phyloP scores from a whole-genome alignment of 169 alveolate genomes.

The Plasmodium knowlesi region DNA sequence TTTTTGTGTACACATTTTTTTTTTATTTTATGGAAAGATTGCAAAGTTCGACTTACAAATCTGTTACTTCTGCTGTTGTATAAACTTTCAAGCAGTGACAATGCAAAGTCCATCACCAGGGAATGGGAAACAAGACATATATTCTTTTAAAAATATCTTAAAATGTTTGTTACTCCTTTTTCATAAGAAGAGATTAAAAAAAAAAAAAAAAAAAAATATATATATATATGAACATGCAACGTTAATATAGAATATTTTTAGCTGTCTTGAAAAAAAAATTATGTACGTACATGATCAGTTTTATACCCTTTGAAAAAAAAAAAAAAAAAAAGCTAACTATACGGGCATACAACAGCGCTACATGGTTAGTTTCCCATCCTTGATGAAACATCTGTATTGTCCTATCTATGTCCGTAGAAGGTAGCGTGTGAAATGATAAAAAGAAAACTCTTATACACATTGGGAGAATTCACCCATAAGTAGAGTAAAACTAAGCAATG shows the following conservation, averaged over 20 bases:
- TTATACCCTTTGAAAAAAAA: background rate
- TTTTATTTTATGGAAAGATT: background rate
- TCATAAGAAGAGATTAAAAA: constrained; percentile 3
- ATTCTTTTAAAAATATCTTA: constrained; percentile 1
- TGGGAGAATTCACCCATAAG: background rate
- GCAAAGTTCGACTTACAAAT: background rate
- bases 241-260: background rate
- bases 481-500: constrained; percentile 9
- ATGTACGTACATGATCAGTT: constrained; percentile 54
- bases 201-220: constrained; percentile 15
- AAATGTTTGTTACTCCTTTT: background rate
- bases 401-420: background rate
- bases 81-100: background rate
- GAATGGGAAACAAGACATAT: background rate
- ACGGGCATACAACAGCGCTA: constrained; percentile 1
- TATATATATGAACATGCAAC: constrained; percentile 1
- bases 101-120: background rate
- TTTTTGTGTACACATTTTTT: background rate
- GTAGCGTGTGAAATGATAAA: background rate
- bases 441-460: background rate
- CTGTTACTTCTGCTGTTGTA: background rate
- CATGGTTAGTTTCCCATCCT: constrained; percentile 9
- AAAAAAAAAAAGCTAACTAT: background rate
- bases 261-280: constrained; percentile 2
- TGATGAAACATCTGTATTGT: background rate